Evolutionary conservation across 805 yeast genomes (phyloP).

Genomic region (Nakazawaea wickerhamii): DNA sequence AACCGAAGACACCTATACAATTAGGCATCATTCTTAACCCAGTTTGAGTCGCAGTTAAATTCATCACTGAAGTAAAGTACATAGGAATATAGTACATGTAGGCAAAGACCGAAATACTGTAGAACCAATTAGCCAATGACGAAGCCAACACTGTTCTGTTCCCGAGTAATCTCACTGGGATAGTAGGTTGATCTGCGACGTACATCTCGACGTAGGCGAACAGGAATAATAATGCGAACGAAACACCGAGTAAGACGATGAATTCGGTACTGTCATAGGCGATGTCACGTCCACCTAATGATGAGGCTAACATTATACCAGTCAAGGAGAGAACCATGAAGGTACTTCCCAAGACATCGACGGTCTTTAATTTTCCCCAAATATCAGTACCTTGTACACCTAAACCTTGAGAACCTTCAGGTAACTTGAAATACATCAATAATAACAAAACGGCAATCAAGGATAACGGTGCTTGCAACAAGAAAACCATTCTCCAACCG

Average conservation of each 20-base stretch:
- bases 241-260: constrained; percentile 23
- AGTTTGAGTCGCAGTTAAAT: constrained; percentile 46
- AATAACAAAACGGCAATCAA: constrained; percentile 34
- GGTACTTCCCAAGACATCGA: constrained; percentile 51
- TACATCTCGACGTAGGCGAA: constrained; percentile 41
- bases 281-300: constrained; percentile 47
- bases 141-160: constrained; percentile 59
- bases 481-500: constrained; percentile 66
- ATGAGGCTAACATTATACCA: constrained; percentile 43
- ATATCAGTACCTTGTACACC: constrained; percentile 30
- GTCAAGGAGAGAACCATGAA: constrained; percentile 40
- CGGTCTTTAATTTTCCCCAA: constrained; percentile 42
- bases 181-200: constrained; percentile 49
- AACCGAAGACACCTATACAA: constrained; percentile 54
- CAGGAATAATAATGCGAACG: constrained; percentile 30
- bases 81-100: constrained; percentile 58
- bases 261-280: constrained; percentile 34
- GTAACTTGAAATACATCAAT: constrained; percentile 36
- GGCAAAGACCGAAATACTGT: constrained; percentile 41
- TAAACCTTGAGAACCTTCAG: constrained; percentile 23
- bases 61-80: constrained; percentile 51
- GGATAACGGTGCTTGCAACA: constrained; percentile 51
- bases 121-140: constrained; percentile 58
- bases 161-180: constrained; percentile 46
- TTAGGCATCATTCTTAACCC: constrained; percentile 59